Evolutionary conservation across 768 basidiomycete genomes (phyloP).

Genomic region (Mycena sanguinolenta): DNA sequence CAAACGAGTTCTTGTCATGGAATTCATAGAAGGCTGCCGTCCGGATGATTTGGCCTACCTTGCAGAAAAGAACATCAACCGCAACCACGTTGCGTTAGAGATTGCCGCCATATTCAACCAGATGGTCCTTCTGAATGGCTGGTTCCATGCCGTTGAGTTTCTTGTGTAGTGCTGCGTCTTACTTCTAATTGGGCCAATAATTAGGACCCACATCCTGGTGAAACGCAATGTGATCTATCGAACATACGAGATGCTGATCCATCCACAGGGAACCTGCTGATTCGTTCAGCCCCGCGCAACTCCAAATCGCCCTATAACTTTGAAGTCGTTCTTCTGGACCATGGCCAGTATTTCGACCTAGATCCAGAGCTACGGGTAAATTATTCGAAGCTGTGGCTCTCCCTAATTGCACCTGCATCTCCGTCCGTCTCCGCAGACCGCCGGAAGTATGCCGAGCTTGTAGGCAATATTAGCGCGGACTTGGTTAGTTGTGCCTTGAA

Average conservation of each 20-base stretch:
- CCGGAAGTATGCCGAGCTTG: constrained; percentile 88
- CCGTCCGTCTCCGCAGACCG: constrained; percentile 75
- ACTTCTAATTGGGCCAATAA: constrained; percentile 7
- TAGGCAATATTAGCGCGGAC: constrained; percentile 92
- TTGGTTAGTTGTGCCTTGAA: constrained; percentile 64
- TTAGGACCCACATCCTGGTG: constrained; percentile 91
- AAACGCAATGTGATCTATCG: constrained; percentile 15
- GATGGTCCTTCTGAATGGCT: constrained; percentile 97
- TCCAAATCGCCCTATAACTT: constrained; percentile 93
- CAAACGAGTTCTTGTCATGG: constrained; percentile 93
- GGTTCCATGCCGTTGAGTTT: constrained; percentile 77
- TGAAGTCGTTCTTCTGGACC: constrained; percentile 95
- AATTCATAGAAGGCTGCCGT: constrained; percentile 90
- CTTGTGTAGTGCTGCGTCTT: neutral
- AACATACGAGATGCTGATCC: constrained; percentile 15
- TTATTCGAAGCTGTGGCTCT: constrained; percentile 91
- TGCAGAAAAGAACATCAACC: constrained; percentile 84
- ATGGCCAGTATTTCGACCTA: constrained; percentile 94
- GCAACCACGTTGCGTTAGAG: constrained; percentile 94
- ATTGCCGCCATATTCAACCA: constrained; percentile 90
- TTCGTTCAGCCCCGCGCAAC: constrained; percentile 73
- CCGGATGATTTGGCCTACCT: constrained; percentile 92
- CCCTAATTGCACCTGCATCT: constrained; percentile 83
- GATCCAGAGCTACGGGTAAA: constrained; percentile 83
- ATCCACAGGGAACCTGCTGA: constrained; percentile 84